These are phyloP conservation scores for Symbiodinium natans DNA, from an alignment of 73 alveolate genomes.

Conservation along the genomic window DNA sequence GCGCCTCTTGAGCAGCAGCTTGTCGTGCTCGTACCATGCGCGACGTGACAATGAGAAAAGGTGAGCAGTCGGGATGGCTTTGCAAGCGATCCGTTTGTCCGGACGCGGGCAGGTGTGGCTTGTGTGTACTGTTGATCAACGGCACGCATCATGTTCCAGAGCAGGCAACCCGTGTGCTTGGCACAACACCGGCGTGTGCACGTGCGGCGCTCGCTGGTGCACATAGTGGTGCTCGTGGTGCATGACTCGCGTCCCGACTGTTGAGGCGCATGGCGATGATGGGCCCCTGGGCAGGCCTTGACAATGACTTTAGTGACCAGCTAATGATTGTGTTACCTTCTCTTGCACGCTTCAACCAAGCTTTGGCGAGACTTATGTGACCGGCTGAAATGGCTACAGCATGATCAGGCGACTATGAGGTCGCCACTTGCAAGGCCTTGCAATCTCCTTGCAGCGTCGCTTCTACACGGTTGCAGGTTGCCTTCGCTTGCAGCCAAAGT, in stretches of 20 bases:
- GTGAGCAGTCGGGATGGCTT: conserved; percentile 1
- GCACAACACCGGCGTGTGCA: not conserved
- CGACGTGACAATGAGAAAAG: not conserved
- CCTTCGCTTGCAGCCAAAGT: not conserved
- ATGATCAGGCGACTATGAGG: not conserved
- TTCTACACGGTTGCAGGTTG: not conserved
- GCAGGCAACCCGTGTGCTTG: not conserved
- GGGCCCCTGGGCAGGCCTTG: not conserved
- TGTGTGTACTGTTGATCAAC: not conserved
- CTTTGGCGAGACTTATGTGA: too few relatives aligned
- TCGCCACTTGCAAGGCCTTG: not conserved
- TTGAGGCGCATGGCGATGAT: not conserved
- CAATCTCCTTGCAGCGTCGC: not conserved
- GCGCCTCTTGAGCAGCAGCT: not conserved
- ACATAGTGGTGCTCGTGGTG: not conserved
- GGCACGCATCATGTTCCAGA: not conserved
- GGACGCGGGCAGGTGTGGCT: not conserved
- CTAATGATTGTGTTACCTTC: too few relatives aligned
- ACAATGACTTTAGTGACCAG: too few relatives aligned
- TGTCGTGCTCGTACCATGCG: not conserved
- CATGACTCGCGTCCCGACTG: not conserved
- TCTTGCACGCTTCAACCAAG: too few relatives aligned
- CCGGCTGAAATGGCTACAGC: not conserved
- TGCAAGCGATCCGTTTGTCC: not conserved
- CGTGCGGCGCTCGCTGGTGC: not conserved